A percentile compares a stretch with the other conserved stretches of the same genome.
These are phyloP conservation scores for Diplocarpon mali DNA, from an alignment of 2,329 filamentous ascomycete genomes.

Conservation along the genomic window DNA sequence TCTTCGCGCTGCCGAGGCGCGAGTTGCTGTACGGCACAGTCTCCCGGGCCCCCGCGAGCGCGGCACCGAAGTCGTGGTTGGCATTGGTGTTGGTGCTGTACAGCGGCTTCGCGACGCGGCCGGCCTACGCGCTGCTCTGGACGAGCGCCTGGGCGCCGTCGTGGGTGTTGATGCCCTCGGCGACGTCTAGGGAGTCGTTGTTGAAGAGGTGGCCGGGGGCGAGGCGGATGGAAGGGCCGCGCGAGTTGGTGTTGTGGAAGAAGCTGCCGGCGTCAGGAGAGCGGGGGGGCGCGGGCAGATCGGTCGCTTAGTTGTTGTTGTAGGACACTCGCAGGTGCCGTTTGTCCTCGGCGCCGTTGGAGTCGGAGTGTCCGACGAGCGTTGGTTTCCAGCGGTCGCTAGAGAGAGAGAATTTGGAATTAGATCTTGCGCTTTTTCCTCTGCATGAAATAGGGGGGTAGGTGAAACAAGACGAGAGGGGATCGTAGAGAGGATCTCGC, in stretches of 20 bases:
- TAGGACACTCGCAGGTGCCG: slow-evolving; percentile 54
- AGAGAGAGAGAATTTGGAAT: slow-evolving; percentile 53
- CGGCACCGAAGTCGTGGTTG: slow-evolving; percentile 38
- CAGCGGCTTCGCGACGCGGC: slow-evolving; percentile 30
- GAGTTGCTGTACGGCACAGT: slow-evolving; percentile 43
- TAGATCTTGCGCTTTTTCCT: slow-evolving; percentile 46
- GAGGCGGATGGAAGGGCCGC: slow-evolving; percentile 52
- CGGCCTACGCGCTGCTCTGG: slow-evolving; percentile 41
- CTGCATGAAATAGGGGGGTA: slow-evolving; percentile 43
- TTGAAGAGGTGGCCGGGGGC: slow-evolving; percentile 54
- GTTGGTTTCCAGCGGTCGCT: slow-evolving; percentile 51
- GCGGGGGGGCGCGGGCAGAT: neutral
- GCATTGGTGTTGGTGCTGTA: slow-evolving; percentile 34
- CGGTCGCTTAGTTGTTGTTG: slow-evolving; percentile 40
- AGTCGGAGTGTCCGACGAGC: slow-evolving; percentile 49
- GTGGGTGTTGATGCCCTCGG: slow-evolving; percentile 45
- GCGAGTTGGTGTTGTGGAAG: slow-evolving; percentile 53
- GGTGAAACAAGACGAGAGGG: slow-evolving; percentile 44
- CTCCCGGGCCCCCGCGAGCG: slow-evolving; percentile 37
- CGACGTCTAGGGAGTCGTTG: slow-evolving; percentile 35
- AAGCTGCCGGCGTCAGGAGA: slow-evolving; percentile 44
- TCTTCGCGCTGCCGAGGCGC: slow-evolving; percentile 37
- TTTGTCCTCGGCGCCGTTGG: slow-evolving; percentile 45
- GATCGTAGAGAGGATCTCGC: too few relatives aligned
- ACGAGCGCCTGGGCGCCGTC: slow-evolving; percentile 44